Conservation (phyloP, 208 protist genomes). For the Vickermania spadyakhi region DNA sequence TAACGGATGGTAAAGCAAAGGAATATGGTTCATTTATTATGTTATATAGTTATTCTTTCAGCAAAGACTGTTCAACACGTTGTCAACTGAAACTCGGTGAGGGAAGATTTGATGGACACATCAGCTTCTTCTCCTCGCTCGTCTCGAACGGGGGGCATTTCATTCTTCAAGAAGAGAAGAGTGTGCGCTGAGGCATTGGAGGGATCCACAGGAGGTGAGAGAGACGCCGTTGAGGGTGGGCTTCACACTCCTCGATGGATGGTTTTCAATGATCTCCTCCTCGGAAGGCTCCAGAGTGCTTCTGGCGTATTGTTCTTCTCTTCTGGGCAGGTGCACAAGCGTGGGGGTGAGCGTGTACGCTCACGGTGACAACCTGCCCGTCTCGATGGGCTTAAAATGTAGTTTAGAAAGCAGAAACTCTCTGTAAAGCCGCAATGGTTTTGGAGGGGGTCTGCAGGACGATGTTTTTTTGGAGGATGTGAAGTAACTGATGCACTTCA, state of each 20-base stretch:
- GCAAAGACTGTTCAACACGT: neutral
- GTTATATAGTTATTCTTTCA: conserved; percentile 2
- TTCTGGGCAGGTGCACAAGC: too few species aligned
- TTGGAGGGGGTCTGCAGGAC: too few species aligned
- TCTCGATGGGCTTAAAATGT: neutral
- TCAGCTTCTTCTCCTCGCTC: neutral
- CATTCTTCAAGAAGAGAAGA: neutral
- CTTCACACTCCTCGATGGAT: too few species aligned
- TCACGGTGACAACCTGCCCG: neutral
- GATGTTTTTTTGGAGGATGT: neutral
- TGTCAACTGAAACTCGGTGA: neutral
- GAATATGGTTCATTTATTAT: conserved; percentile 4
- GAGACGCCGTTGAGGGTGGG: too few species aligned
- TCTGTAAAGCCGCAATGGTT: too few species aligned
- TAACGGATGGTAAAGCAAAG: too few species aligned
- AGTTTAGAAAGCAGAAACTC: neutral
- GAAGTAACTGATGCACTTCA: neutral
- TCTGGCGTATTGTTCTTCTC: too few species aligned
- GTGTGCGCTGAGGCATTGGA: too few species aligned
- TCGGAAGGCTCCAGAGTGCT: too few species aligned
- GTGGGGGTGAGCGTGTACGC: too few species aligned
- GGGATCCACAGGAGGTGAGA: too few species aligned
- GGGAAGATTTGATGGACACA: neutral
- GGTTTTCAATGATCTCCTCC: too few species aligned
- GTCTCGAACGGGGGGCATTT: neutral